Evolutionary conservation across 805 yeast genomes (phyloP).

Genomic region (Candida ovalis): DNA sequence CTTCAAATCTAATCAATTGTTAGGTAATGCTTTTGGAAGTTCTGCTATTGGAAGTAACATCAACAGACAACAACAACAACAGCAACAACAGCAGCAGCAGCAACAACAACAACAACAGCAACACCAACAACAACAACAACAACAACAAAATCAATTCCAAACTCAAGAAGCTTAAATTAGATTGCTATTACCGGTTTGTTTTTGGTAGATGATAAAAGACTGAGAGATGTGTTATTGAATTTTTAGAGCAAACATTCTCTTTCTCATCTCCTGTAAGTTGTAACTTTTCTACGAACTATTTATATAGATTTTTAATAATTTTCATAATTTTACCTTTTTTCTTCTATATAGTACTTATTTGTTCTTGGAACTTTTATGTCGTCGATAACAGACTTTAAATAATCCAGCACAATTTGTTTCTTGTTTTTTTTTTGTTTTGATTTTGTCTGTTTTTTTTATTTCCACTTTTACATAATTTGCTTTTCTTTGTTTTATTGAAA

Average conservation of each 20-base stretch:
- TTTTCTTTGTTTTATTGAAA: neutral
- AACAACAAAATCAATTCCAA: neutral
- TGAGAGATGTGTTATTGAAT: too few species aligned
- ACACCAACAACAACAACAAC: constrained; percentile 10
- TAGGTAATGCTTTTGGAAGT: constrained; percentile 37
- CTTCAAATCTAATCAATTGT: constrained; percentile 55
- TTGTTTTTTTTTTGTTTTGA: neutral
- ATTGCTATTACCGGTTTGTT: neutral
- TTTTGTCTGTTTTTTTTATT: neutral
- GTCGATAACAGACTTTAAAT: too few species aligned
- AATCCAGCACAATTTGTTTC: neutral
- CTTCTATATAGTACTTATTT: neutral
- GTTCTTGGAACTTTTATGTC: neutral
- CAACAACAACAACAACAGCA: constrained; percentile 9
- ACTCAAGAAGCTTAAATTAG: neutral
- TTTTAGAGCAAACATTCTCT: too few species aligned
- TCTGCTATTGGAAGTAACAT: neutral
- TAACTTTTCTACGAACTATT: too few species aligned
- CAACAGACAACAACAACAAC: constrained; percentile 9
- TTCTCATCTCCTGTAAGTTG: too few species aligned
- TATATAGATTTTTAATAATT: neutral
- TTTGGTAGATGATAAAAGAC: too few species aligned
- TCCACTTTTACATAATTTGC: neutral
- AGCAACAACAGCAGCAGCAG: constrained; percentile 11
- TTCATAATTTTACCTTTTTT: neutral